Conservation (phyloP, 345 rosid species). For the Syzygium oleosum region DNA sequence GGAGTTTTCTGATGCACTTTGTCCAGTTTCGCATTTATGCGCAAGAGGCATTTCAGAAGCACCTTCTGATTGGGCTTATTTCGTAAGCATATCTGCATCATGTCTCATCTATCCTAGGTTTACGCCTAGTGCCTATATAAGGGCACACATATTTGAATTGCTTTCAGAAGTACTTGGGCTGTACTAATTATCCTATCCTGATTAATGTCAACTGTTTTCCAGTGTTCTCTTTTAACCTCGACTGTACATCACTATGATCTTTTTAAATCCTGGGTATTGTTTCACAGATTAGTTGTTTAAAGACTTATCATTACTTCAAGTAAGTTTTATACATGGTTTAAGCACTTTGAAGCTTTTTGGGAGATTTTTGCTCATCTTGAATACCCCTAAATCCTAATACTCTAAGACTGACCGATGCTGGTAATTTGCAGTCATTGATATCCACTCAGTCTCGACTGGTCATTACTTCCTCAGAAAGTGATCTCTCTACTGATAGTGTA, state of each 20-base stretch:
- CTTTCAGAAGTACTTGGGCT: neutral
- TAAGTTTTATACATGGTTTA: neutral
- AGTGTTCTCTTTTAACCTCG: neutral
- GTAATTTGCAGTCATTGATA: constrained; percentile 66
- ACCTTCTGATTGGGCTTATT: neutral
- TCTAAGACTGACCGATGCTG: neutral
- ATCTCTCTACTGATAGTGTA: constrained; percentile 44
- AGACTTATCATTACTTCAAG: neutral
- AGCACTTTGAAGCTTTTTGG: neutral
- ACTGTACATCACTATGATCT: neutral
- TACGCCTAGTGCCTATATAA: neutral
- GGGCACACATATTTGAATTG: neutral
- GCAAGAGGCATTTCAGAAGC: neutral
- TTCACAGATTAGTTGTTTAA: neutral
- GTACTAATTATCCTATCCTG: neutral
- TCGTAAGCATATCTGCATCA: neutral
- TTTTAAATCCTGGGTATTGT: neutral
- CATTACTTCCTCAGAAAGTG: constrained; percentile 65
- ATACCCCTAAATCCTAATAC: neutral
- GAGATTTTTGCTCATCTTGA: neutral
- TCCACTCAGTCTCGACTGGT: constrained; percentile 87
- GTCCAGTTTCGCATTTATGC: neutral
- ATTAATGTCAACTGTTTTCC: neutral
- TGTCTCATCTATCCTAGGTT: neutral
- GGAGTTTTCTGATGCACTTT: neutral